Conservation (phyloP, 495 filamentous ascomycete species). For the Penicillium nucicola region DNA sequence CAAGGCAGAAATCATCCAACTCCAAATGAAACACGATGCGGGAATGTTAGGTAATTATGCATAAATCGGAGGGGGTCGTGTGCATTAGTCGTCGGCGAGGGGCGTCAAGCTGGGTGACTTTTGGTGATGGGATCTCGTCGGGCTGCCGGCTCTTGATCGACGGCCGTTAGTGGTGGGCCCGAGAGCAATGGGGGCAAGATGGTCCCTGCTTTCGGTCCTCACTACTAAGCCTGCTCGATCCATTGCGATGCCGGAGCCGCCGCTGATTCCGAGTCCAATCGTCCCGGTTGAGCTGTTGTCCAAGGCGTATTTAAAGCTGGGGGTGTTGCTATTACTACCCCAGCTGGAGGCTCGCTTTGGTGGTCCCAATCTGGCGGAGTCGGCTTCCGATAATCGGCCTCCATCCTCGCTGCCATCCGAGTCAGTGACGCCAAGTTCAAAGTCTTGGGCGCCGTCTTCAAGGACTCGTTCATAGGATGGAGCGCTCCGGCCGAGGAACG, state of each 20-base stretch:
- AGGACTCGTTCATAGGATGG: constrained; percentile 83
- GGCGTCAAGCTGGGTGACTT: constrained; percentile 43
- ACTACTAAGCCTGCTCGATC: constrained; percentile 72
- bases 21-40: constrained; percentile 24
- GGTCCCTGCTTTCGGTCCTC: constrained; percentile 78
- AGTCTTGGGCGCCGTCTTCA: constrained; percentile 68
- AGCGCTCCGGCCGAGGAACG: constrained; percentile 51
- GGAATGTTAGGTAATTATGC: constrained; percentile 4
- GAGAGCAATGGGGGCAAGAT: constrained; percentile 47
- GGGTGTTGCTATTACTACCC: constrained; percentile 33
- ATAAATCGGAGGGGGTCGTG: constrained; percentile 13
- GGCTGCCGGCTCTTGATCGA: constrained; percentile 44
- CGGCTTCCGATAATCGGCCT: constrained; percentile 31
- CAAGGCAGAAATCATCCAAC: constrained; percentile 11
- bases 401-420: constrained; percentile 53
- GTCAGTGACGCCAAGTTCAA: constrained; percentile 67
- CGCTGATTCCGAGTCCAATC: constrained; percentile 46
- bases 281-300: constrained; percentile 54
- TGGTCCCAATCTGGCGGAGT: constrained; percentile 24
- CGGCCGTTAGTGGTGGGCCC: constrained; percentile 45
- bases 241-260: constrained; percentile 53
- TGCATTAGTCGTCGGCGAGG: constrained; percentile 38
- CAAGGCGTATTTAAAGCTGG: constrained; percentile 53
- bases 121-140: constrained; percentile 38
- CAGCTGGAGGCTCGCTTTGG: constrained; percentile 39